Percentiles rank a stretch among this genome's conserved stretches.
These are phyloP conservation scores for Raphanus raphanistrum DNA, from an alignment of 345 rosid genomes.

Conservation along the genomic window DNA sequence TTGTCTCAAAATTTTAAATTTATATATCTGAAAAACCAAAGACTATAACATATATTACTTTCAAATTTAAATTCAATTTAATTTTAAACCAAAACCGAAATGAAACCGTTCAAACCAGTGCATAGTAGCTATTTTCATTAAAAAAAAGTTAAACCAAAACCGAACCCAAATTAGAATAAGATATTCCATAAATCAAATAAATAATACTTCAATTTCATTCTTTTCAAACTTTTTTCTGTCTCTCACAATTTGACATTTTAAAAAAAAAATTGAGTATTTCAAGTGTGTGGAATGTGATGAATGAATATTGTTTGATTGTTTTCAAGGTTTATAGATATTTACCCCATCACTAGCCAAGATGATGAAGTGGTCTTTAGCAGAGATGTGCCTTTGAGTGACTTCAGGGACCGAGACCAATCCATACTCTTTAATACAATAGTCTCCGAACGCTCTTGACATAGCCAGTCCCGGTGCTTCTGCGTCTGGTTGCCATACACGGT, in stretches of 20 bases:
- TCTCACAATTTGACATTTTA: background rate
- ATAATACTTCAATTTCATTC: background rate
- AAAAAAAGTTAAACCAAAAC: background rate
- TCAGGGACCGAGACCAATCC: slow-evolving; percentile 90
- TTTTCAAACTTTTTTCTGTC: background rate
- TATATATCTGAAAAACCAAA: background rate
- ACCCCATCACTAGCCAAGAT: slow-evolving; percentile 95
- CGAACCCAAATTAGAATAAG: background rate
- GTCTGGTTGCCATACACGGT: slow-evolving; percentile 86
- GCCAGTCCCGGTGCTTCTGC: slow-evolving; percentile 84
- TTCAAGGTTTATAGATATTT: slow-evolving; percentile 20
- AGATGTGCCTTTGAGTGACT: slow-evolving; percentile 76
- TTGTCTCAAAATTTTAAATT: background rate
- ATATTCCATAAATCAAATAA: background rate
- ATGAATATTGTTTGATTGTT: background rate
- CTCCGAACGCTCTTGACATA: slow-evolving; percentile 98
- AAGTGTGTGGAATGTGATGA: background rate
- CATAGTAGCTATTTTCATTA: background rate
- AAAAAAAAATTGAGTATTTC: background rate
- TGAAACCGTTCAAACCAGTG: background rate
- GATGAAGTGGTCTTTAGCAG: slow-evolving; percentile 72
- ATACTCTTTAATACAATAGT: slow-evolving; percentile 76
- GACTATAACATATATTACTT: background rate
- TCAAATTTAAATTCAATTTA: background rate
- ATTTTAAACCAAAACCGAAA: background rate